These are phyloP conservation scores for Hondaea fermentalgiana DNA, from an alignment of 108 stramenopile genomes.

Conservation along the genomic window DNA sequence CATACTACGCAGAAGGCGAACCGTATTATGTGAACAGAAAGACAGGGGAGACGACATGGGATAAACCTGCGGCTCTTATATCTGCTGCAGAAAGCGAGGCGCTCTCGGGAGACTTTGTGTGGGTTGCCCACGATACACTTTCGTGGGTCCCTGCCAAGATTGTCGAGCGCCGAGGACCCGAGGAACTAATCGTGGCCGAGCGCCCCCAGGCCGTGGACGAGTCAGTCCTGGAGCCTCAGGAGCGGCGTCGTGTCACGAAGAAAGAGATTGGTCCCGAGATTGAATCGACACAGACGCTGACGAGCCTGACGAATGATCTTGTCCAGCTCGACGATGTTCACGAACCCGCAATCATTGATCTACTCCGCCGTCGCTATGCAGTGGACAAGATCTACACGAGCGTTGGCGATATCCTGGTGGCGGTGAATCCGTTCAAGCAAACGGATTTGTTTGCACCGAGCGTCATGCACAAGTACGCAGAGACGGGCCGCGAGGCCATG, in stretches of 20 bases:
- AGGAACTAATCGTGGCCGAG: background rate
- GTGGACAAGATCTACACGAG: conserved; percentile 44
- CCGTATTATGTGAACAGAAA: conserved; percentile 1
- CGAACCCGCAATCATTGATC: conserved; percentile 47
- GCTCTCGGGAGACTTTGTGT: background rate
- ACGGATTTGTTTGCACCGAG: background rate
- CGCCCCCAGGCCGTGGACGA: background rate
- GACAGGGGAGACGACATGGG: conserved; percentile 6
- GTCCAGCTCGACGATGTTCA: conserved; percentile 46
- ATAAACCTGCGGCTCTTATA: background rate
- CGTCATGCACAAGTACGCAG: background rate
- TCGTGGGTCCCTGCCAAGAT: conserved; percentile 1
- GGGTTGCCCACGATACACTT: background rate
- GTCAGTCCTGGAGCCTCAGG: background rate
- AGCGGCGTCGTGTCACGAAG: background rate
- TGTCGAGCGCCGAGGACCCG: background rate
- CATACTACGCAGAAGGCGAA: background rate
- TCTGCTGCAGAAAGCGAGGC: background rate
- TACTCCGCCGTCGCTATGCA: conserved; percentile 37
- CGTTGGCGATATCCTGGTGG: conserved; percentile 30
- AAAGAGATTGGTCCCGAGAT: conserved; percentile 17
- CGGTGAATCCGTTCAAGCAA: conserved; percentile 36
- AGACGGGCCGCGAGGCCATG: background rate
- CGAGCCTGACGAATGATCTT: conserved; percentile 38
- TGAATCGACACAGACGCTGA: background rate